A percentile compares a stretch with the other conserved stretches of the same genome.
These are phyloP conservation scores for Excoecaria cochinchinensis DNA, from an alignment of 345 rosid genomes.

Conservation along the genomic window DNA sequence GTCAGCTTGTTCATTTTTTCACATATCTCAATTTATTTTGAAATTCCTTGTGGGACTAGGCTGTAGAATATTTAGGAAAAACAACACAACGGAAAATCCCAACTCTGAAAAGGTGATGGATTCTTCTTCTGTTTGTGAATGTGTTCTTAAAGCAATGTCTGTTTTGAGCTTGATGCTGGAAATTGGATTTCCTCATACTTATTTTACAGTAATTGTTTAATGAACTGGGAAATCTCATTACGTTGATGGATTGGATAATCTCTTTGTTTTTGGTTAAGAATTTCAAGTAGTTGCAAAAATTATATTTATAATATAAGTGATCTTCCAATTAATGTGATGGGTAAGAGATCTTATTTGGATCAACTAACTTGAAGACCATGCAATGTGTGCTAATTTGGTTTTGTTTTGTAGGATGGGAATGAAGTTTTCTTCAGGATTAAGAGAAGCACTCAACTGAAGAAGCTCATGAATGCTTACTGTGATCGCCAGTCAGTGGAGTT, in stretches of 20 bases:
- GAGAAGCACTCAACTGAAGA: constrained; percentile 71
- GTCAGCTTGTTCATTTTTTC: background rate
- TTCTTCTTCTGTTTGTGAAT: background rate
- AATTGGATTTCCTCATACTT: background rate
- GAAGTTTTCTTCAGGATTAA: constrained; percentile 90
- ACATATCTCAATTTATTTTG: background rate
- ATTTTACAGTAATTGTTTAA: background rate
- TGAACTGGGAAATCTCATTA: background rate
- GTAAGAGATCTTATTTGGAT: too few species aligned
- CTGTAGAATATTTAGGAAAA: background rate
- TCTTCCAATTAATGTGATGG: background rate
- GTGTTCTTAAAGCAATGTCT: background rate
- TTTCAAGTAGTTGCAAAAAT: background rate
- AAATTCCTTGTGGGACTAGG: background rate
- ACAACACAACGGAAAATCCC: background rate
- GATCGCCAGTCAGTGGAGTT: constrained; percentile 77
- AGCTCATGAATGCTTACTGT: constrained; percentile 83
- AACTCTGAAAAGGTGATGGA: background rate
- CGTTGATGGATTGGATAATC: background rate
- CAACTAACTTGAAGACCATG: too few species aligned
- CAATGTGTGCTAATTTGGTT: background rate
- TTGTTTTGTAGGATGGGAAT: constrained; percentile 64
- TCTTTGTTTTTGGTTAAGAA: too few species aligned
- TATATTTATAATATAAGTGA: background rate
- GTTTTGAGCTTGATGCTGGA: background rate